Base-by-base conservation (phyloP, 108 stramenopile species). In the Nitzschia palea region DNA sequence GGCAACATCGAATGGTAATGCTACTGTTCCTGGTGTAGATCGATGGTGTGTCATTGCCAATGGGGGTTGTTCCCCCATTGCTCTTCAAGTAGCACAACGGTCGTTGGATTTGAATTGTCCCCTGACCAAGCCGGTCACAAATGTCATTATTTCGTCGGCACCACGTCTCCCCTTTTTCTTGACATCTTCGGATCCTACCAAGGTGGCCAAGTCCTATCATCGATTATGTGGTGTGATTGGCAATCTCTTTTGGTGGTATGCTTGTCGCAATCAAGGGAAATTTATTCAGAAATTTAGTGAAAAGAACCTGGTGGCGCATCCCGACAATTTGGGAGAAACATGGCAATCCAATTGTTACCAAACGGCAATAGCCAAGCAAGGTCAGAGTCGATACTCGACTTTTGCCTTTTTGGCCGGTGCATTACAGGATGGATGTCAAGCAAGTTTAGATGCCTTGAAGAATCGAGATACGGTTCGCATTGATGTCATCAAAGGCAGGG, bases 361-460 rank as follows among this genome's bases (percentile, higher is more conserved):
- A 12, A 56, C 71, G 20, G 81, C 81, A 1, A 55, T 44, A 10
- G 23, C 50, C 0, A 45, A 72, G 62, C 30, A 67, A 18, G 79
- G 79, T 36, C 51, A 29, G 43, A 70, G 73, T 27, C 55, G 59
- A 22, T 86, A 80, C 56, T 80, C 85, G 4, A 86, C 85, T 25
- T 83, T 86, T 71, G 74, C 85, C 6, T 86, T 86, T 54, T 67
- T 86, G 25, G 81, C 85, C n/a, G 85, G 85, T 22, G 58, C 77
- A 2, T 48, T 86, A 25, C 81, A 80, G 42, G 85, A 80, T 54
- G 85, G 85, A 59, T 80, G 81, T 35, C 6, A 0, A 14, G 53
- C 54, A 10, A 80, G 79, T 45, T 65, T 86, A 37, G 62, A 69
- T 48, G 33, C 61, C 35, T 50, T 82, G 22, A 58, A 62, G 28